These are phyloP conservation scores for Kluyveromyces marxianus DNA, from an alignment of 1,139 yeast genomes.

Conservation along the genomic window DNA sequence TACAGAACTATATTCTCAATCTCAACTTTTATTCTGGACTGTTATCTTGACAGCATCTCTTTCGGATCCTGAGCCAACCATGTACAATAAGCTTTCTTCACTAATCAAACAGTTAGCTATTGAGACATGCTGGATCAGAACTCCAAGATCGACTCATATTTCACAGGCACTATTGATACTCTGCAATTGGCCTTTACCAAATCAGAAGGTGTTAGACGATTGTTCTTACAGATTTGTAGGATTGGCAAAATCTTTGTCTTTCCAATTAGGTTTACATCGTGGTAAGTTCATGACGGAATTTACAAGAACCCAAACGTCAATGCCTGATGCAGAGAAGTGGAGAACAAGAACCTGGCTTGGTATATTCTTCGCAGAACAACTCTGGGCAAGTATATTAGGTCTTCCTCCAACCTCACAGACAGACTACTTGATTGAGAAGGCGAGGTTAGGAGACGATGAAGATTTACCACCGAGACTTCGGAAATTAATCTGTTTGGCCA, in stretches of 20 bases:
- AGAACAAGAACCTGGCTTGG: slow-evolving; percentile 90
- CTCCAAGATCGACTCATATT: slow-evolving; percentile 90
- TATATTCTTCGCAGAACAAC: slow-evolving; percentile 79
- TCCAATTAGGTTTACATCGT: slow-evolving; percentile 87
- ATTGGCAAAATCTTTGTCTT: slow-evolving; percentile 73
- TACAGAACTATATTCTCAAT: slow-evolving; percentile 70
- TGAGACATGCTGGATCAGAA: slow-evolving; percentile 88
- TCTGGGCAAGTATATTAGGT: slow-evolving; percentile 85
- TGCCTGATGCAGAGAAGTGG: slow-evolving; percentile 92
- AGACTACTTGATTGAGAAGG: slow-evolving; percentile 74
- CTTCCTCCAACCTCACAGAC: slow-evolving; percentile 83
- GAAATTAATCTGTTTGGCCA: slow-evolving; percentile 63
- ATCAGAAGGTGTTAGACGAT: slow-evolving; percentile 87
- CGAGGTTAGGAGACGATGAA: slow-evolving; percentile 49
- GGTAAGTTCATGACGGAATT: slow-evolving; percentile 90
- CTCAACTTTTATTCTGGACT: slow-evolving; percentile 84
- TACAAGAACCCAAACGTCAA: slow-evolving; percentile 78
- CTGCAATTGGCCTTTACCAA: slow-evolving; percentile 89
- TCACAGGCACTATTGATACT: slow-evolving; percentile 80
- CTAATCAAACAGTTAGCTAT: slow-evolving; percentile 81
- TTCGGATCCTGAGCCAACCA: slow-evolving; percentile 79
- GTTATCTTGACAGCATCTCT: slow-evolving; percentile 80
- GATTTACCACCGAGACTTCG: slow-evolving; percentile 63
- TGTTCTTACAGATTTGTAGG: slow-evolving; percentile 85
- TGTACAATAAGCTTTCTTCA: slow-evolving; percentile 69